Base-by-base conservation (phyloP, 2,329 filamentous ascomycete genomes). In the Coniella vitis region DNA sequence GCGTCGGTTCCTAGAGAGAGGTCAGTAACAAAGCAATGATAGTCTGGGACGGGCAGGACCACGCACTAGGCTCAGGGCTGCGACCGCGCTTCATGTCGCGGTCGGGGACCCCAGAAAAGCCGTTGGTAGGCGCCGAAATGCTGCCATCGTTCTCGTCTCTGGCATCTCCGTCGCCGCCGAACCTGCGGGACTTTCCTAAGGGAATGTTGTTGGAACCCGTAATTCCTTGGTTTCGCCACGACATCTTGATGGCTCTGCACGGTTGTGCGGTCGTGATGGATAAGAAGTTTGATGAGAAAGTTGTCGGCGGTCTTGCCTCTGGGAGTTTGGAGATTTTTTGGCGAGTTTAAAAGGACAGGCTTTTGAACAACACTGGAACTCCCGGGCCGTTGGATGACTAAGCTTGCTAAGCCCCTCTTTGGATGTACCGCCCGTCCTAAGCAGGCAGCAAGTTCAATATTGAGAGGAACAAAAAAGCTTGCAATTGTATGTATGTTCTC, bases 151-250 rank as follows among this genome's bases (percentile, higher is more conserved):
- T 55, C 21, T 47, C 45, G 2, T 47, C 36, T 17, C 34, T 47
- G 19, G 2, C 12, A 12, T 47, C 41, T 16, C 36, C 47, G 47
- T 64, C 84, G 57, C 79, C 86, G 53, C 82, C 85, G 60, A 94
- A 90, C 54, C 90, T 86, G 61, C 87, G 82, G 17, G 25, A 19
- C 60, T 82, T 94, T 45, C 93, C 93, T 54, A 98, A 74, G 53
- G 93, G 93, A 61, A 98, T 95, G 63, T 96, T 97, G 71, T 98
- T 98, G 38, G 94, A 97, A 45, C 93, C 93, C 17, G 93, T 98
- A 65, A 95, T 95, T 59, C 93, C 93, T 67, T 84, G 81, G 51
- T 70, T 80, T 73, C 80, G 75, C 81, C 81, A 84, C 61, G 81
- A 74, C 81, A 85, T 84, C 5, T 56, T 51, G 40, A 38, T 19